Evolutionary conservation across 208 protist species (phyloP), one percentile per base, ranked within the genome.

Genomic region (Angomonas ambiguus): DNA sequence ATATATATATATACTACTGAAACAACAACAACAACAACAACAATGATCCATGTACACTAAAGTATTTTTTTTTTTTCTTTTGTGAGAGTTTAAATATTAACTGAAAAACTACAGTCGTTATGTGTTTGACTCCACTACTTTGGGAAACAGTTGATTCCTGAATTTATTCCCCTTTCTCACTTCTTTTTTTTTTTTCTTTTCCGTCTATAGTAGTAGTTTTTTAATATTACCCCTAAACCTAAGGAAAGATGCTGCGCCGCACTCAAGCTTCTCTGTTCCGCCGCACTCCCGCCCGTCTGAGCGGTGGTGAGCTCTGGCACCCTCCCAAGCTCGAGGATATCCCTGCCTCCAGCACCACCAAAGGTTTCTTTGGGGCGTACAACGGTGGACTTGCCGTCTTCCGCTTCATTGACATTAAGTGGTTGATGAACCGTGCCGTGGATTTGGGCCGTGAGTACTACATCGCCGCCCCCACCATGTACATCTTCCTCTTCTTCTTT

Each of bases 381-480:
- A 96, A 93, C 66, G 85, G 83, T n/a, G 60, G 72, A 16, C 59
- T 85, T 16, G 73, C 71, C 67, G 64, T 77, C 16, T 62, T 81
- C 38, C 90, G 90, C 51, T 70, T 96, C n/a, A 49, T 96, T 10
- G 90, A 96, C 66, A 76, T 91, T 62, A 93, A 92, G 80, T 96
- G 90, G 87, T 88, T 93, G 79, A 92, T 93, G 85, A 93, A 93
- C 85, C 90, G 90, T 58, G 71, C 83, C 35, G 87, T 96, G 1
- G 85, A 83, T 38, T 75, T 93, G 48, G 82, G 78, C 60, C 90
- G 87, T 48, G 90, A 96, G 74, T 79, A 93, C 74, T 91, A 92
- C 73, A 92, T 96, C 63, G 75, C 87, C 33, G 77, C 87, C 45
- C 87, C 87, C 2, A 92, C 85, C 11, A 74, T 96, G 24, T 92